Base-by-base conservation (phyloP, 306 rosid genomes). In the Lathyrus aphaca region DNA sequence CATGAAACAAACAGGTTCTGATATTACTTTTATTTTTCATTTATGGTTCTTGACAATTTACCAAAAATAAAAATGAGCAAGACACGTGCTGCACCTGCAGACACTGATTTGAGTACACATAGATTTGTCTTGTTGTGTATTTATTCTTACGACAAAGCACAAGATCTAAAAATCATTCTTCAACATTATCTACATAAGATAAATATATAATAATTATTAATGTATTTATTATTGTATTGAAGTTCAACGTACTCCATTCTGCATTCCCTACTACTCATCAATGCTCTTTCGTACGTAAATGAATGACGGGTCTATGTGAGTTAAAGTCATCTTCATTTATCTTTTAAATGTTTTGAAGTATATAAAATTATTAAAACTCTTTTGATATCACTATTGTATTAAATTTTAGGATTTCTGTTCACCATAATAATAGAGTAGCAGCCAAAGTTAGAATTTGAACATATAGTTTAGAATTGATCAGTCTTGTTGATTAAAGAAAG, bases 91-190 rank as follows among this genome's bases (percentile, higher is more conserved):
- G 29, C 18, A 62, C 53, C 51, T 65, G 49, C 74, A 53, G 6
- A 63, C n/a, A 70, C 53, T 70, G 10, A 25, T 37, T 48, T 58
- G 17, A 23, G 69, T 61, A 62, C 76, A 15, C 42, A 57, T 62
- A 19, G 48, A 55, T 64, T 78, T 72, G 78, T 72, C 82, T 49
- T 50, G 50, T 39, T 78, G 7, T 43, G 3, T 10, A 48, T 38
- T 23, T 68, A 68, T 75, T 68, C 74, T 67, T 6, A 30, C 53
- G 70, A 59, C 69, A 68, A 75, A 67, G 5, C 77, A 71, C 53
- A 12, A 68, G 10, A 48, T 14, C 73, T 27, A 44, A 53, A 71
- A 64, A 32, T 4, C 29, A 32, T 56, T 75, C 60, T 66, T 6
- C 61, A 38, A 40, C 74, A 66, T 66, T 78, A 72, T 78, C 82